Evolutionary conservation across 192 early-diverging fungal genomes (phyloP).

Genomic region (Podila minutissima): DNA sequence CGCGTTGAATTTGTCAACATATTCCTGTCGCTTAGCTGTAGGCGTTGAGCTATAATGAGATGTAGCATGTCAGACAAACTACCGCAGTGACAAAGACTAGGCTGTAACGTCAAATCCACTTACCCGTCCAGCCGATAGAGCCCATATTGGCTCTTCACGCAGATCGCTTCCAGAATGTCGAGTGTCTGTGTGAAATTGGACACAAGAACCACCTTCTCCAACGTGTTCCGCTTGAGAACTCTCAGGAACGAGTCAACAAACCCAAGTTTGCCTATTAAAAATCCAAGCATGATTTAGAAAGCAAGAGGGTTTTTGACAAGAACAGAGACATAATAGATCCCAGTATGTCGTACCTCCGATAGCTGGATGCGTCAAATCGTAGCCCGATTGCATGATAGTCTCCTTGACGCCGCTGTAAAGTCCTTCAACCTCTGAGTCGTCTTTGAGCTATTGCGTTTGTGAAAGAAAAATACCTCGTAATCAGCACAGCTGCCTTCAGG

Average conservation of each 20-base stretch:
- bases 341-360: constrained; percentile 17
- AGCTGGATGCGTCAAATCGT: background rate
- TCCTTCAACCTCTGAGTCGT: constrained; percentile 9
- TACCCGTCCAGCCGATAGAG: constrained; percentile 69
- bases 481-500: background rate
- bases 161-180: constrained; percentile 64
- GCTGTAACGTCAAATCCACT: background rate
- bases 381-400: background rate
- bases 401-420: constrained; percentile 20
- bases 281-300: background rate
- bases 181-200: constrained; percentile 74
- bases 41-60: constrained; percentile 29
- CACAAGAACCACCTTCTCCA: constrained; percentile 71
- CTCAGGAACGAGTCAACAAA: constrained; percentile 25
- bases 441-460: constrained; percentile 2
- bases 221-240: constrained; percentile 32
- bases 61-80: no score
- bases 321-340: background rate
- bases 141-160: constrained; percentile 29
- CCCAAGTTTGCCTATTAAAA: constrained; percentile 22
- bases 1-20: constrained; percentile 58
- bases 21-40: constrained; percentile 51
- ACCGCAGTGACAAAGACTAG: no score
- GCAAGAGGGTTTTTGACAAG: no score
- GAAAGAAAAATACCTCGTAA: background rate